Evolutionary conservation across 139 green algal genomes (phyloP).

Genomic region (Astrephomene gubernaculifera): DNA sequence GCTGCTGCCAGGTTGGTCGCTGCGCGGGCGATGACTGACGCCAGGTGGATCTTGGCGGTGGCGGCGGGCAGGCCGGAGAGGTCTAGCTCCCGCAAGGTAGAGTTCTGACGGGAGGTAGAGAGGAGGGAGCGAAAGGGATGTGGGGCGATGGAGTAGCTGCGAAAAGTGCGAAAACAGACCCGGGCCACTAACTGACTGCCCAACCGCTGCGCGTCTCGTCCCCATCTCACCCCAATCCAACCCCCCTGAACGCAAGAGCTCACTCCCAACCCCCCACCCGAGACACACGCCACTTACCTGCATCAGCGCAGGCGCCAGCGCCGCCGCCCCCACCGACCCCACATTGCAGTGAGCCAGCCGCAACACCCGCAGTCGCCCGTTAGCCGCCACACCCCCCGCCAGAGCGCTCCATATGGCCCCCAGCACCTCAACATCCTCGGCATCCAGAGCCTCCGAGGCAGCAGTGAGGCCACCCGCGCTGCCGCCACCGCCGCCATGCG

Average conservation of each 20-base stretch:
- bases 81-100: conserved; percentile 15
- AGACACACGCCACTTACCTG: conserved; percentile 3
- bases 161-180: too few species aligned
- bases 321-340: conserved; percentile 16
- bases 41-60: conserved; percentile 13
- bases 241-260: too few species aligned
- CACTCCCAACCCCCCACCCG: neutral
- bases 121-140: neutral
- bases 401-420: conserved; percentile 30
- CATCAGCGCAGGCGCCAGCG: conserved; percentile 41
- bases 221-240: too few species aligned
- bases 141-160: too few species aligned
- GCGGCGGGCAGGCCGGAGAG: conserved; percentile 7
- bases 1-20: neutral
- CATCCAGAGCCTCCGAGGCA: neutral
- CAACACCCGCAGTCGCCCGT: conserved; percentile 25
- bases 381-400: conserved; percentile 20
- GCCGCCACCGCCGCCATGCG: neutral
- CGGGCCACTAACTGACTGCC: too few species aligned
- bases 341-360: conserved; percentile 21
- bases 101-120: conserved; percentile 8
- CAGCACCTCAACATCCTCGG: conserved; percentile 15
- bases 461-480: neutral
- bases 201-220: too few species aligned
- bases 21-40: conserved; percentile 1